Conservation (phyloP, 352 stramenopile genomes). For the Pythium aquatile region DNA sequence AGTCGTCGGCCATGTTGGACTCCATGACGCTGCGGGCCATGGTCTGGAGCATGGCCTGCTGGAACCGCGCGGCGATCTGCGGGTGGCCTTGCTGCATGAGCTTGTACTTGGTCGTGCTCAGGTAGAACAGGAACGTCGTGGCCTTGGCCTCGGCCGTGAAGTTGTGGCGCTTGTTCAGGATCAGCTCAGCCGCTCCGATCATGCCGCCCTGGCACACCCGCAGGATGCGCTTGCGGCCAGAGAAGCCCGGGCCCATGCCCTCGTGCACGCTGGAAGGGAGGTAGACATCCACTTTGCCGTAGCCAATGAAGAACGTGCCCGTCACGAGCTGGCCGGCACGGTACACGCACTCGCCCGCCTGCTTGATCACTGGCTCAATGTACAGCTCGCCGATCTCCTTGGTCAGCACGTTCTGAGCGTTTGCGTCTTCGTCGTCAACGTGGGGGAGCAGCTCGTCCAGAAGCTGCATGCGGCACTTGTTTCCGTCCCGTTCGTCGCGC, state of each 20-base stretch:
- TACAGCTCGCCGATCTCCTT: slow-evolving; percentile 70
- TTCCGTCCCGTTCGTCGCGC: slow-evolving; percentile 27
- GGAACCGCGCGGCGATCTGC: slow-evolving; percentile 67
- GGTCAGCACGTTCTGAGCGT: slow-evolving; percentile 37
- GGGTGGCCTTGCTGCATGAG: slow-evolving; percentile 71
- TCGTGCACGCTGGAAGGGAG: slow-evolving; percentile 79
- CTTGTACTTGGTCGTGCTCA: slow-evolving; percentile 68
- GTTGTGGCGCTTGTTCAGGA: slow-evolving; percentile 77
- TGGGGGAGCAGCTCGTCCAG: slow-evolving; percentile 65
- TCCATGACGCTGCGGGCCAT: slow-evolving; percentile 85
- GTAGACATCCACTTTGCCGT: slow-evolving; percentile 84
- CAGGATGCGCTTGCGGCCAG: slow-evolving; percentile 73
- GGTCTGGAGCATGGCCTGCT: slow-evolving; percentile 82
- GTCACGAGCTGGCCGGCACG: slow-evolving; percentile 54
- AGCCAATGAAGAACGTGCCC: slow-evolving; percentile 82
- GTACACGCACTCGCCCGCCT: slow-evolving; percentile 70
- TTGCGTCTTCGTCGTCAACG: slow-evolving; percentile 11
- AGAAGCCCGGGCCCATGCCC: slow-evolving; percentile 74
- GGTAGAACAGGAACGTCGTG: slow-evolving; percentile 77
- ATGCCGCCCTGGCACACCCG: slow-evolving; percentile 80
- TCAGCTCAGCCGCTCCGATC: slow-evolving; percentile 75
- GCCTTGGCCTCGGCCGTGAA: slow-evolving; percentile 75
- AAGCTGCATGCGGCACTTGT: slow-evolving; percentile 48
- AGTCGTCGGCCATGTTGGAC: slow-evolving; percentile 82
- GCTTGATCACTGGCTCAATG: slow-evolving; percentile 54